Evolutionary conservation across 441 rosid species (phyloP).

Genomic region (Erodium chrysanthum): DNA sequence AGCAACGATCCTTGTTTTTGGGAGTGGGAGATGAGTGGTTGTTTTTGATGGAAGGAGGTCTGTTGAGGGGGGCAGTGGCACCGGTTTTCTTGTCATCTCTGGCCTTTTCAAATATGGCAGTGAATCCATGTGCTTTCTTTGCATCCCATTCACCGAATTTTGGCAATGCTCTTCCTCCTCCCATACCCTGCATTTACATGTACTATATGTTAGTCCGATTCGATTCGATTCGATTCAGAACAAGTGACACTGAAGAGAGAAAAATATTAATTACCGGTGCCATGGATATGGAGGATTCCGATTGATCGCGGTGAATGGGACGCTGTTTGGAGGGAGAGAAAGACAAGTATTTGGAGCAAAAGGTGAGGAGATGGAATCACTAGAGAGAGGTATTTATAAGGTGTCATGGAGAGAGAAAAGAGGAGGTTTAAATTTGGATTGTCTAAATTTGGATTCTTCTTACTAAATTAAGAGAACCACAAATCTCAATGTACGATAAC

Average conservation of each 20-base stretch:
- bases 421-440: not conserved
- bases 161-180: not conserved
- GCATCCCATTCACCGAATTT: not conserved
- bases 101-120: not conserved
- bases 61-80: no score
- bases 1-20: no score
- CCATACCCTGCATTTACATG: not conserved
- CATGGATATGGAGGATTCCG: not conserved
- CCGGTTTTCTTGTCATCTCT: not conserved
- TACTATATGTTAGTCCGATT: no score
- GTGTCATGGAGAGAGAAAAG: not conserved
- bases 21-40: not conserved
- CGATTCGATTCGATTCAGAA: no score
- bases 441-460: not conserved
- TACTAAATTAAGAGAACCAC: not conserved
- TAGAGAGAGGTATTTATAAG: not conserved
- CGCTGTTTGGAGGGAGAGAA: not conserved
- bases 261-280: not conserved
- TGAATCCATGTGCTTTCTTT: not conserved
- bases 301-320: slow-evolving; percentile 3
- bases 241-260: not conserved
- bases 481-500: no score
- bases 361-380: not conserved
- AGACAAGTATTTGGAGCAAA: not conserved
- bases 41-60: not conserved